A percentile compares a stretch with the other conserved stretches of the same genome.
Evolutionary conservation across 352 stramenopile species (phyloP).

Genomic region (Phytophthora vignae): DNA sequence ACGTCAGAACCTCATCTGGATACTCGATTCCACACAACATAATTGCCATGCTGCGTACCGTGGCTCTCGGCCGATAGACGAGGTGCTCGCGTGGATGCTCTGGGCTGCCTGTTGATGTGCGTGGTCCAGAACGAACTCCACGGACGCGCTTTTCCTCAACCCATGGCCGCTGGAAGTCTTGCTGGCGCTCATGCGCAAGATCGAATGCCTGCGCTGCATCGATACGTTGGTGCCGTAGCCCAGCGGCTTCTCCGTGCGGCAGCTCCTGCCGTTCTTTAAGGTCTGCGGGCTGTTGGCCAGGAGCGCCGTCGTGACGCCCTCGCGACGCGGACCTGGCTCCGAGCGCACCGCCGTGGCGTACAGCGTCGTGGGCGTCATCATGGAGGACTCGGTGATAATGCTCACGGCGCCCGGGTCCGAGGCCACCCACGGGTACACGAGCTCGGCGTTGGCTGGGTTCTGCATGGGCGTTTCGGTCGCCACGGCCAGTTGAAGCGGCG

Average conservation of each 20-base stretch:
- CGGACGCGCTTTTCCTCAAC: constrained; percentile 71
- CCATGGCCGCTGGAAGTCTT: constrained; percentile 28
- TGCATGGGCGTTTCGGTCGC: constrained; percentile 13
- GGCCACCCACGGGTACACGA: constrained; percentile 38
- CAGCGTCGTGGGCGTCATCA: constrained; percentile 30
- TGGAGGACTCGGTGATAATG: constrained; percentile 25
- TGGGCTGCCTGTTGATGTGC: constrained; percentile 42
- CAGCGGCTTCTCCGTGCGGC: constrained; percentile 21
- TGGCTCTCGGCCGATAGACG: constrained; percentile 54
- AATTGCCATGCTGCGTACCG: constrained; percentile 38
- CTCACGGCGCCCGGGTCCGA: constrained; percentile 21
- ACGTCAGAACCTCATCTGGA: neutral
- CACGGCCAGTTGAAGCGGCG: constrained; percentile 28
- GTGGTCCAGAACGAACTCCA: constrained; percentile 74
- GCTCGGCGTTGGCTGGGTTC: constrained; percentile 25
- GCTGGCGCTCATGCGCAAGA: constrained; percentile 69
- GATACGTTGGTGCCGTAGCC: constrained; percentile 42
- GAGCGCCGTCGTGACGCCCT: constrained; percentile 37
- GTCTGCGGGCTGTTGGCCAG: constrained; percentile 16
- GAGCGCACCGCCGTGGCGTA: constrained; percentile 27
- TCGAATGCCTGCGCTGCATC: constrained; percentile 57
- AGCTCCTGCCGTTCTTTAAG: constrained; percentile 10
- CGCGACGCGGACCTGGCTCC: constrained; percentile 23
- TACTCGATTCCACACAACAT: neutral
- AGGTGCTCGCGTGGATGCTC: constrained; percentile 47